Percentiles rank a stretch among this genome's conserved stretches.
These are phyloP conservation scores for Cardamine occulta DNA, from an alignment of 345 rosid species.

Conservation along the genomic window DNA sequence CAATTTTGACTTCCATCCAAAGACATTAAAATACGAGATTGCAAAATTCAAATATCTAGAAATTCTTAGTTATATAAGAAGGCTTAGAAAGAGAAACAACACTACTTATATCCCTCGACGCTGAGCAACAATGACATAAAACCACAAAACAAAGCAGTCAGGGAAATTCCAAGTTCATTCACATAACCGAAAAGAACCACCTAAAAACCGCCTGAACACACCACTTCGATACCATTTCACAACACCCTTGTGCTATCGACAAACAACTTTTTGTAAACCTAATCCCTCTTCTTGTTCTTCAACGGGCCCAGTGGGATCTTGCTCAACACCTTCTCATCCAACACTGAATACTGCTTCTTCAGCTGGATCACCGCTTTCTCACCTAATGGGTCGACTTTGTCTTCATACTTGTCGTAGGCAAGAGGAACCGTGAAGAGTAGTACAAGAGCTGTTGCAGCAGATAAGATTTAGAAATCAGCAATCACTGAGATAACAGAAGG, in stretches of 20 bases:
- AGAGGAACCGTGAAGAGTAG: conserved; percentile 71
- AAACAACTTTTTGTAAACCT: conserved; percentile 32
- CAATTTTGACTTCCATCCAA: background rate
- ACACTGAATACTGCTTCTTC: conserved; percentile 78
- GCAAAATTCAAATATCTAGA: conserved; percentile 6
- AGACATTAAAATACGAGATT: background rate
- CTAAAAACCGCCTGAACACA: conserved; percentile 15
- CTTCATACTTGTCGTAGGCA: conserved; percentile 84
- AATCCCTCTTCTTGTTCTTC: conserved; percentile 75
- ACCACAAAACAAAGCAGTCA: conserved; percentile 15
- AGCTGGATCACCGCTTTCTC: conserved; percentile 78
- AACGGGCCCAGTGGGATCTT: conserved; percentile 71
- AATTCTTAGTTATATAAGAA: conserved; percentile 5
- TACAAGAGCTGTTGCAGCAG: conserved; percentile 59
- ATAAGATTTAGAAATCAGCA: background rate
- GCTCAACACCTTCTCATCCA: conserved; percentile 75
- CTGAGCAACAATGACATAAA: conserved; percentile 32
- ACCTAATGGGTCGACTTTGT: conserved; percentile 71
- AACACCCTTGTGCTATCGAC: conserved; percentile 28
- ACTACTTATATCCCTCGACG: conserved; percentile 29
- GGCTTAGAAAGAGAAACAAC: conserved; percentile 8
- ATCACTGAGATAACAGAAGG: background rate
- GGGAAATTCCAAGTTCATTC: conserved; percentile 41
- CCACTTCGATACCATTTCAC: conserved; percentile 37
- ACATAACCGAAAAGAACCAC: conserved; percentile 31